Evolutionary conservation across 1,284 basidiomycete species (phyloP).

Genomic region (Mycena citricolor): DNA sequence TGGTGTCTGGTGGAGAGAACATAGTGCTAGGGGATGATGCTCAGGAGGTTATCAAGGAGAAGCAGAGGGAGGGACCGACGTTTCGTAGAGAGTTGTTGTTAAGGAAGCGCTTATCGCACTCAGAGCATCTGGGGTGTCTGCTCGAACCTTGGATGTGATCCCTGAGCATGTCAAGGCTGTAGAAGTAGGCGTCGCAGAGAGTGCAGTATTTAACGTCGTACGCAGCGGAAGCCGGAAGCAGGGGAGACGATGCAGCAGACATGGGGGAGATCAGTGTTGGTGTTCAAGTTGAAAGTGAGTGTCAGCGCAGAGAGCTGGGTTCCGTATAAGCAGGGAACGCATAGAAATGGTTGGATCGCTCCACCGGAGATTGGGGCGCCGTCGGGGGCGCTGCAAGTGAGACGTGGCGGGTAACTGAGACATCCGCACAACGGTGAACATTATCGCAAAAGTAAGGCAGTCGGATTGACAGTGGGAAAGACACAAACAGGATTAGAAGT

Average conservation of each 20-base stretch:
- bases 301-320: too few relatives aligned
- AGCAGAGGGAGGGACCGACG: conserved; percentile 4
- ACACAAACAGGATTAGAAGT: too few relatives aligned
- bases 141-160: conserved; percentile 17
- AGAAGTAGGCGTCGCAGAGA: conserved; percentile 22
- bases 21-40: conserved; percentile 13
- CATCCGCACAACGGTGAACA: too few relatives aligned
- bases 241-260: conserved; percentile 4
- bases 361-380: too few relatives aligned
- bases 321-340: too few relatives aligned
- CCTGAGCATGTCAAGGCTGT: conserved; percentile 15
- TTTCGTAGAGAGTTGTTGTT: conserved; percentile 21
- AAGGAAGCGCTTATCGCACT: conserved; percentile 16
- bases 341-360: too few relatives aligned
- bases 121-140: conserved; percentile 16
- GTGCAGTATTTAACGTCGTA: conserved; percentile 22
- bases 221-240: conserved; percentile 11
- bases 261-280: too few relatives aligned
- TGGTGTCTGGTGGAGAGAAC: conserved; percentile 17
- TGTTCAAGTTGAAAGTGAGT: too few relatives aligned
- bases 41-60: background rate
- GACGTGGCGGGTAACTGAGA: too few relatives aligned
- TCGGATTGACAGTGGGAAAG: too few relatives aligned
- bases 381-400: too few relatives aligned
- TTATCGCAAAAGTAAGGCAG: too few relatives aligned